phyloP scores from a whole-genome alignment of 352 stramenopile genomes.

The Globisporangium iwayamae region DNA sequence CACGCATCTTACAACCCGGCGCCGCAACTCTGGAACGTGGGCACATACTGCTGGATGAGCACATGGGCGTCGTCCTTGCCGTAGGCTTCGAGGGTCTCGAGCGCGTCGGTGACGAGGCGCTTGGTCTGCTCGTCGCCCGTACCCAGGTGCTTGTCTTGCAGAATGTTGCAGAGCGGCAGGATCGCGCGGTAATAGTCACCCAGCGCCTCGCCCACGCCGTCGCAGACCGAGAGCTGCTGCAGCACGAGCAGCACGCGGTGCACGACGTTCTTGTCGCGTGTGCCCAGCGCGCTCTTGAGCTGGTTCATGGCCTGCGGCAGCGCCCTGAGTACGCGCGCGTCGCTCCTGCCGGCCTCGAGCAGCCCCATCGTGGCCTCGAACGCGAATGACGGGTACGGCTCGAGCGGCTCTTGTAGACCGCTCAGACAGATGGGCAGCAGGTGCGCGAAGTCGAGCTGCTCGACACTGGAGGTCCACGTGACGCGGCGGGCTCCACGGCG shows the following conservation, averaged over 20 bases:
- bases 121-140: slow-evolving; percentile 59
- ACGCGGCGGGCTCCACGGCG: slow-evolving; percentile 39
- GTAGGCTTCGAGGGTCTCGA: slow-evolving; percentile 75
- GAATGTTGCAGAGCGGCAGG: slow-evolving; percentile 78
- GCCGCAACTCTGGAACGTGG: slow-evolving; percentile 52
- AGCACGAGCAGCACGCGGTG: slow-evolving; percentile 68
- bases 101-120: slow-evolving; percentile 52
- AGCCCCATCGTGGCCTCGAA: slow-evolving; percentile 66
- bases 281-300: slow-evolving; percentile 60
- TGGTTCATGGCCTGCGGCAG: slow-evolving; percentile 56
- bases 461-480: slow-evolving; percentile 50
- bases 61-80: slow-evolving; percentile 61
- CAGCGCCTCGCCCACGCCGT: slow-evolving; percentile 59
- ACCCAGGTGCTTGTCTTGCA: slow-evolving; percentile 74
- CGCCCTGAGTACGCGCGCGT: slow-evolving; percentile 48
- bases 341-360: slow-evolving; percentile 44
- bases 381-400: slow-evolving; percentile 68
- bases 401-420: slow-evolving; percentile 68
- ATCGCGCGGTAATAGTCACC: slow-evolving; percentile 68
- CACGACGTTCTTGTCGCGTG: slow-evolving; percentile 58
- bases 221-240: slow-evolving; percentile 70
- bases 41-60: slow-evolving; percentile 78
- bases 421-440: slow-evolving; percentile 72
- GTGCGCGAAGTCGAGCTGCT: slow-evolving; percentile 62
- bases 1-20: background rate